Evolutionary conservation across 2,329 filamentous ascomycete genomes (phyloP).

Genomic region (Aspergillus novoparasiticus): DNA sequence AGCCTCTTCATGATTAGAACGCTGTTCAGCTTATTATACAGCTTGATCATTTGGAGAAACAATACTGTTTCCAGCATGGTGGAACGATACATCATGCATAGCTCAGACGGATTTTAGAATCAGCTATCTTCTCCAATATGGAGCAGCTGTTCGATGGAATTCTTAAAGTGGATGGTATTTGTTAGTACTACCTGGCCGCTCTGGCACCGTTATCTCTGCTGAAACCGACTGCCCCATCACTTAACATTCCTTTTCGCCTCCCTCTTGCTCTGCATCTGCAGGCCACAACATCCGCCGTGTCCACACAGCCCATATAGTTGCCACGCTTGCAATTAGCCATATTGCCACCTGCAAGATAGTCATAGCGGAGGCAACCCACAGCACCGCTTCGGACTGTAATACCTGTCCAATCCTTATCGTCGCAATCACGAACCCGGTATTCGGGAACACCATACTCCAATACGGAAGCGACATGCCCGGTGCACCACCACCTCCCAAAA

Average conservation of each 20-base stretch:
- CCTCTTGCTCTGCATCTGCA: background rate
- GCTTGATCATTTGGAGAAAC: too few species aligned
- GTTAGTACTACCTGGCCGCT: too few species aligned
- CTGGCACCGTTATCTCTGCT: too few species aligned
- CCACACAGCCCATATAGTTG: background rate
- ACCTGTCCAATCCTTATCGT: conserved; percentile 43
- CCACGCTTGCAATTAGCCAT: conserved; percentile 6
- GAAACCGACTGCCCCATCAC: background rate
- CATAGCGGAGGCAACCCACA: conserved; percentile 18
- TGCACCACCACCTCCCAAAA: conserved; percentile 19
- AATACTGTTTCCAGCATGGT: too few species aligned
- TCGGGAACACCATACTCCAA: conserved; percentile 42
- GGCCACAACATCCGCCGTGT: background rate
- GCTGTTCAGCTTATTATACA: too few species aligned
- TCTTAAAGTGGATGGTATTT: too few species aligned
- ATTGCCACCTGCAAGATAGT: conserved; percentile 13
- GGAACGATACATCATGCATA: too few species aligned
- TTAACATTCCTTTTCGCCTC: background rate
- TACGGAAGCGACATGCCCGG: conserved; percentile 15
- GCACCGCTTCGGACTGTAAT: conserved; percentile 37
- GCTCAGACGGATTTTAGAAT: too few species aligned
- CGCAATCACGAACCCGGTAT: conserved; percentile 47
- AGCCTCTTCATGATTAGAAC: too few species aligned
- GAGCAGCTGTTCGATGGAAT: too few species aligned
- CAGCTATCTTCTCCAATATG: too few species aligned